A percentile compares a stretch with the other conserved stretches of the same genome.
Conservation (phyloP, 768 basidiomycete species). For the Ephemerocybe angulata region DNA sequence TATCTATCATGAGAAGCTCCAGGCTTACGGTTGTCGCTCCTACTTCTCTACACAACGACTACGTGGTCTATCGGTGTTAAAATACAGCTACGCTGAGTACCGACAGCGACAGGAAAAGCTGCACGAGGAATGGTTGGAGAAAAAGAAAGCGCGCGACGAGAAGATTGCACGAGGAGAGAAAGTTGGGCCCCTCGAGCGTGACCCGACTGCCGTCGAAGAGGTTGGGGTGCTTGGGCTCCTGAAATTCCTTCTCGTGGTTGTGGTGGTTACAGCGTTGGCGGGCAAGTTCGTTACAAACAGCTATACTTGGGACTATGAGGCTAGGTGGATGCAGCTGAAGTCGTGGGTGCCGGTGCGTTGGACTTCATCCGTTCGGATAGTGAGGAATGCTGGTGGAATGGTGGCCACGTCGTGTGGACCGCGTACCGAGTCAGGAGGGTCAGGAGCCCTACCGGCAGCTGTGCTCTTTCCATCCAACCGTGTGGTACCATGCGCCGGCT, state of each 20-base stretch:
- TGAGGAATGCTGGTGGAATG: too few species aligned
- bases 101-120: conserved; percentile 55
- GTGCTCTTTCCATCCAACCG: too few species aligned
- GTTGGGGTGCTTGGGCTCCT: conserved; percentile 62
- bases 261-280: conserved; percentile 53
- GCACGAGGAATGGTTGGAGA: conserved; percentile 63
- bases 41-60: too few species aligned
- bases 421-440: too few species aligned
- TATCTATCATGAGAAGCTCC: too few species aligned
- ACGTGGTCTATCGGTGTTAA: too few species aligned
- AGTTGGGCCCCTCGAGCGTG: conserved; percentile 67
- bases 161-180: conserved; percentile 72
- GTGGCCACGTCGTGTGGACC: too few species aligned
- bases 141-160: conserved; percentile 67
- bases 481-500: too few species aligned
- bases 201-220: conserved; percentile 68
- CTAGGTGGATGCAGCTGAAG: conserved; percentile 57
- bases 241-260: conserved; percentile 60
- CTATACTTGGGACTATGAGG: conserved; percentile 79
- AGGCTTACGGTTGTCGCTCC: too few species aligned
- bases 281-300: conserved; percentile 88
- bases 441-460: too few species aligned
- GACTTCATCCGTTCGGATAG: too few species aligned
- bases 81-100: conserved; percentile 65
- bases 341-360: conserved; percentile 59